Conservation (phyloP, 805 yeast species). For the Saccharomycopsis olivae region DNA sequence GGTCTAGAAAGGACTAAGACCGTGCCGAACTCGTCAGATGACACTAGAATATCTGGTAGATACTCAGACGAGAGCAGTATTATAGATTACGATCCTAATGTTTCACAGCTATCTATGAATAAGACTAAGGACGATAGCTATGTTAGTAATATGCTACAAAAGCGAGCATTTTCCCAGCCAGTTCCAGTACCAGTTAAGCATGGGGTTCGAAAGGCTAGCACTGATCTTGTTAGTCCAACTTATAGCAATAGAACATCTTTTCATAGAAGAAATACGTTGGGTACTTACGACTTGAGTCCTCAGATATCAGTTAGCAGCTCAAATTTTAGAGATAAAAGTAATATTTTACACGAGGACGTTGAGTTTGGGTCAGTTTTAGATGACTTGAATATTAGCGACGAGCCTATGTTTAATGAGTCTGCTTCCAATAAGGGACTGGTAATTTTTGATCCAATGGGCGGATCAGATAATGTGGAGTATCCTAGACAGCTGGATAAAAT, state of each 20-base stretch:
- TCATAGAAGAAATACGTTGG: not conserved
- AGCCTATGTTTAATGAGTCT: not conserved
- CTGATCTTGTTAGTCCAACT: not conserved
- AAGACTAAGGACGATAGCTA: constrained; percentile 2
- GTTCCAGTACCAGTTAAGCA: not conserved
- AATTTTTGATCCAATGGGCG: not conserved
- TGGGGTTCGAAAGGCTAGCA: constrained; percentile 1
- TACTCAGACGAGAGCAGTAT: too few species aligned
- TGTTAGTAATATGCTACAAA: constrained; percentile 1
- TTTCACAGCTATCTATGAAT: not conserved
- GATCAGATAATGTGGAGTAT: constrained; percentile 6
- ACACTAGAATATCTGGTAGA: too few species aligned
- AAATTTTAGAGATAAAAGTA: not conserved
- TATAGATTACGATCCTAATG: not conserved
- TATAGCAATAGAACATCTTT: not conserved
- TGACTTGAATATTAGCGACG: not conserved
- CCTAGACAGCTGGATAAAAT: constrained; percentile 32
- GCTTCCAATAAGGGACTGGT: not conserved
- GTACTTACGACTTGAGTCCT: constrained; percentile 4
- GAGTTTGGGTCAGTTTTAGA: not conserved
- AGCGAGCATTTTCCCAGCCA: constrained; percentile 11
- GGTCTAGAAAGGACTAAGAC: too few species aligned
- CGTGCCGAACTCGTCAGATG: too few species aligned
- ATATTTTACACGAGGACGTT: not conserved
- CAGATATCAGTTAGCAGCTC: not conserved